Conservation (phyloP, 768 basidiomycete genomes). For the Daedaleopsis sinensis region DNA sequence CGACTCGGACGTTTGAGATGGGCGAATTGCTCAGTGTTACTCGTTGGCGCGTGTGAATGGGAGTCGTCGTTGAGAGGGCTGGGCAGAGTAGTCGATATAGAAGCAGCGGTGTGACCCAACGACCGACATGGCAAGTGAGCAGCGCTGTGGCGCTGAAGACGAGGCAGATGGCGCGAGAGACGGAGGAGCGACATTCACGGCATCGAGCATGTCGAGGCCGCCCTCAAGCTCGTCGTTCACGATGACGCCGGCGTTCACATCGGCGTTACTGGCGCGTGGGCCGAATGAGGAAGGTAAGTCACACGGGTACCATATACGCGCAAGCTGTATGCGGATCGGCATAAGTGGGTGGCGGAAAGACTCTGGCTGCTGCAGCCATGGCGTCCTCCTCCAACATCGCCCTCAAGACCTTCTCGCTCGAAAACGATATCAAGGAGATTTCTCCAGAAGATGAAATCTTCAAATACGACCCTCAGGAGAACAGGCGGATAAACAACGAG, state of each 20-base stretch:
- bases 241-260: background rate
- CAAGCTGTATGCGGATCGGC: conserved; percentile 6
- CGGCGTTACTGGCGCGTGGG: too few species aligned
- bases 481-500: conserved; percentile 65
- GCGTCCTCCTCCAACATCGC: conserved; percentile 55
- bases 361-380: conserved; percentile 17
- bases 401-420: conserved; percentile 71
- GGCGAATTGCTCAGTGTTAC: conserved; percentile 2
- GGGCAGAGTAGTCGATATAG: background rate
- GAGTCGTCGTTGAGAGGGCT: conserved; percentile 4
- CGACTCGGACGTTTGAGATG: conserved; percentile 30
- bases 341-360: background rate
- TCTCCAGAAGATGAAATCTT: conserved; percentile 82
- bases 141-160: background rate
- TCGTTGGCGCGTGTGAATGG: background rate
- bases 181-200: conserved; percentile 17
- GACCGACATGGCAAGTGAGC: background rate
- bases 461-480: conserved; percentile 69
- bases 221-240: conserved; percentile 3
- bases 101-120: background rate
- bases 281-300: conserved; percentile 5
- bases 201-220: conserved; percentile 19
- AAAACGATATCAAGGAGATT: conserved; percentile 71
- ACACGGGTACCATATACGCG: conserved; percentile 12
- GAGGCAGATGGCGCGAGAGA: conserved; percentile 9